Evolutionary conservation across 1,139 yeast genomes (phyloP).

Genomic region (Saccharomyces hybrid): DNA sequence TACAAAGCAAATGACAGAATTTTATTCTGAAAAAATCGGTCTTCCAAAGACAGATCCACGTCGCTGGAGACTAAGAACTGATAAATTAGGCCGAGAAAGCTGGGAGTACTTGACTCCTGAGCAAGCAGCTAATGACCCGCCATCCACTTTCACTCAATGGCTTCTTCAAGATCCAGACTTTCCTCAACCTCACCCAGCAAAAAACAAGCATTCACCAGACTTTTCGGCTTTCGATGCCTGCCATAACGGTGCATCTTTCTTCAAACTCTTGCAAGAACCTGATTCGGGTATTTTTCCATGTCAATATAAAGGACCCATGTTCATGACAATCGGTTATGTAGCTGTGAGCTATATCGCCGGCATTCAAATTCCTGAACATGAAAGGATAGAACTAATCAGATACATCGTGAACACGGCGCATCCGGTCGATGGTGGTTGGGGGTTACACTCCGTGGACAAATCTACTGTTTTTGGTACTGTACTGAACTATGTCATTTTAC

Average conservation of each 20-base stretch:
- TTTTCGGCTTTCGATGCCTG: slow-evolving; percentile 57
- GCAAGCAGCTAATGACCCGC: slow-evolving; percentile 39
- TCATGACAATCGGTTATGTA: slow-evolving; percentile 85
- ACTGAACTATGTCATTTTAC: slow-evolving; percentile 68
- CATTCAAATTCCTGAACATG: slow-evolving; percentile 60
- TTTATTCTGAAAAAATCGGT: slow-evolving; percentile 58
- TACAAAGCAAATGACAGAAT: slow-evolving; percentile 10
- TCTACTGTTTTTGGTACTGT: slow-evolving; percentile 94
- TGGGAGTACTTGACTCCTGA: slow-evolving; percentile 63
- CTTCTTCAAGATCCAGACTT: slow-evolving; percentile 42
- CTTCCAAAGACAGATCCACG: slow-evolving; percentile 59
- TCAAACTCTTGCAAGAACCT: slow-evolving; percentile 61
- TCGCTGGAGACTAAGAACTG: slow-evolving; percentile 70
- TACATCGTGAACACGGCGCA: slow-evolving; percentile 84
- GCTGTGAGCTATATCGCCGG: slow-evolving; percentile 66
- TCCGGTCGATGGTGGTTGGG: slow-evolving; percentile 99
- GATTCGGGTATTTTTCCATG: slow-evolving; percentile 78
- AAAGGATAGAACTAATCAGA: slow-evolving; percentile 62
- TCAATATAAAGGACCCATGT: slow-evolving; percentile 96
- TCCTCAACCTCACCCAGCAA: slow-evolving; percentile 36
- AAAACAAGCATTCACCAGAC: slow-evolving; percentile 19
- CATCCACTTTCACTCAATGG: slow-evolving; percentile 53
- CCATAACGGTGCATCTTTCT: slow-evolving; percentile 66
- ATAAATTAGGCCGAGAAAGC: slow-evolving; percentile 65
- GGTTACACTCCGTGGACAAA: slow-evolving; percentile 82